Evolutionary conservation across 306 rosid genomes (phyloP).

Genomic region (Quillaja saponaria): DNA sequence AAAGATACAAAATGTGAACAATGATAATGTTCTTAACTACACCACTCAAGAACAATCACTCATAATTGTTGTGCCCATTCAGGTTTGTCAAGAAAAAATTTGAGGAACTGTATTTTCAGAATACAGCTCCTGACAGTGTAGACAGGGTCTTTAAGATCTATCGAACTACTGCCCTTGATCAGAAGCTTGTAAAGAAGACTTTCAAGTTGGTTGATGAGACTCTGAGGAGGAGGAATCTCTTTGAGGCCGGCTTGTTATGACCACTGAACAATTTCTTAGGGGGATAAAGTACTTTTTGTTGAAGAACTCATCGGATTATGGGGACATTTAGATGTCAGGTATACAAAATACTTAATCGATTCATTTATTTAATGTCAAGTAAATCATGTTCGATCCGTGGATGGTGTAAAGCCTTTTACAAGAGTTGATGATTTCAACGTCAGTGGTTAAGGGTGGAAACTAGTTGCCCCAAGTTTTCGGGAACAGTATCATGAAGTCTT

Average conservation of each 20-base stretch:
- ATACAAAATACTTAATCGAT: conserved; percentile 45
- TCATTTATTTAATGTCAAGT: conserved; percentile 62
- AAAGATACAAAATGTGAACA: background rate
- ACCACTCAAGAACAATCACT: background rate
- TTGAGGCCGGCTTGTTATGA: conserved; percentile 95
- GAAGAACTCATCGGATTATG: conserved; percentile 47
- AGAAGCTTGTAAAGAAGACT: conserved; percentile 95
- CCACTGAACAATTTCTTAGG: conserved; percentile 27
- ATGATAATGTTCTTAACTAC: background rate
- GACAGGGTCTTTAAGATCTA: conserved; percentile 92
- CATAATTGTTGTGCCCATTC: conserved; percentile 17
- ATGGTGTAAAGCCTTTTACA: conserved; percentile 27
- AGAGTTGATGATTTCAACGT: conserved; percentile 26
- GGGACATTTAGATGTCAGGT: conserved; percentile 46
- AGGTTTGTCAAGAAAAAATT: conserved; percentile 98
- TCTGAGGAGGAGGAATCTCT: conserved; percentile 87
- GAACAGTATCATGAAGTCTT: conserved; percentile 26
- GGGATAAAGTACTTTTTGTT: conserved; percentile 24
- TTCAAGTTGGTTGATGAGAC: conserved; percentile 98
- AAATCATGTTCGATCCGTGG: conserved; percentile 48
- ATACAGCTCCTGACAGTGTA: conserved; percentile 82
- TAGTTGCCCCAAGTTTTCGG: conserved; percentile 30
- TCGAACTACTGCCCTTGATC: conserved; percentile 96
- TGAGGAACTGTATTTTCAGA: conserved; percentile 90
- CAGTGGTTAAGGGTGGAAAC: conserved; percentile 1